Percentiles rank a stretch among this genome's conserved stretches.
These are phyloP conservation scores for Psilocybe cyanescens DNA, from an alignment of 768 basidiomycete genomes.

Conservation along the genomic window DNA sequence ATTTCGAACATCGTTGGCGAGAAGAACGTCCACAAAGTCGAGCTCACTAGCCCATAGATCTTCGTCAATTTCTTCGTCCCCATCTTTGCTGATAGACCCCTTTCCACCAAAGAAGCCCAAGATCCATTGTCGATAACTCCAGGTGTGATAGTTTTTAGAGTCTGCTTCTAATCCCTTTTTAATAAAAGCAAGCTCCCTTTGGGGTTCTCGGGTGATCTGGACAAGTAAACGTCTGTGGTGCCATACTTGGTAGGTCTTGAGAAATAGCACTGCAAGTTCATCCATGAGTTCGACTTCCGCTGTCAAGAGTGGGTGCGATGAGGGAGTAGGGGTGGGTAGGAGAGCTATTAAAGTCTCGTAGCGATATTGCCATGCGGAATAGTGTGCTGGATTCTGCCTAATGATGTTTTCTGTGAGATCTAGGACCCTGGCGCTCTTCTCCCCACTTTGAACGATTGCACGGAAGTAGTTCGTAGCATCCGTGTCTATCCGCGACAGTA, in stretches of 20 bases:
- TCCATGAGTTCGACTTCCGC: conserved; percentile 86
- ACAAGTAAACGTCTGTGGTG: conserved; percentile 85
- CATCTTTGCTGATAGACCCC: conserved; percentile 14
- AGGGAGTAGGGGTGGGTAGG: conserved; percentile 28
- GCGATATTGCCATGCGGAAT: conserved; percentile 98
- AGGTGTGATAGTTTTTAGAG: conserved; percentile 98
- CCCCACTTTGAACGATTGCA: conserved; percentile 74
- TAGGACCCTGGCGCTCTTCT: conserved; percentile 82
- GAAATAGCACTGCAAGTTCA: conserved; percentile 76
- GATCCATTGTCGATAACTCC: conserved; percentile 97
- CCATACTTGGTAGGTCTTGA: conserved; percentile 99
- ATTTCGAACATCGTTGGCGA: conserved; percentile 83
- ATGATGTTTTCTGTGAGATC: conserved; percentile 90
- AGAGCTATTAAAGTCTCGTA: conserved; percentile 82
- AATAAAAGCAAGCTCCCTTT: conserved; percentile 82
- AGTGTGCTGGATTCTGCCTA: conserved; percentile 92
- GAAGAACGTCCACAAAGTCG: conserved; percentile 71
- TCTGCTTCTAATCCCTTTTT: conserved; percentile 72
- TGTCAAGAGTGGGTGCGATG: conserved; percentile 44
- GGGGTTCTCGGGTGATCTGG: conserved; percentile 52
- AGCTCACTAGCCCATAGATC: conserved; percentile 75
- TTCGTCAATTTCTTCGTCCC: conserved; percentile 17
- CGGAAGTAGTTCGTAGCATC: conserved; percentile 95
- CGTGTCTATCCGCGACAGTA: conserved; percentile 58
- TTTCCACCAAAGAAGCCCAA: conserved; percentile 68